Conservation (phyloP, 164 flowering plant genomes). For the Stephania japonica region DNA sequence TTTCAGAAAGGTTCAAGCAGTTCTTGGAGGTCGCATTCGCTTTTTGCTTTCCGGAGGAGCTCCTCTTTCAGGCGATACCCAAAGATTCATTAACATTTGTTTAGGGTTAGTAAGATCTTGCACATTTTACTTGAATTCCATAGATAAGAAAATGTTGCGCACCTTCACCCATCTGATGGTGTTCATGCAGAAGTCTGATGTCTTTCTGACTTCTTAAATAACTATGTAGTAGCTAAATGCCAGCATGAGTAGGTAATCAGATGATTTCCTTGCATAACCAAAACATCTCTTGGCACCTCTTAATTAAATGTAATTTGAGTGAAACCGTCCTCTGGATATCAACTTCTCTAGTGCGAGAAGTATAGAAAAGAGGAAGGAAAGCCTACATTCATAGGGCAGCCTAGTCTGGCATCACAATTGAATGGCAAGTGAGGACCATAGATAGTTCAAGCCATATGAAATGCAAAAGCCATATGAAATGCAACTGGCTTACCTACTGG, state of each 20-base stretch:
- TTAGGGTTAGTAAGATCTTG: conserved; percentile 60
- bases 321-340: too few relatives aligned
- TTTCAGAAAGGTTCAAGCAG: conserved; percentile 72
- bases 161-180: too few relatives aligned
- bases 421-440: neutral
- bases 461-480: neutral
- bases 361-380: too few relatives aligned
- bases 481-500: neutral
- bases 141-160: neutral
- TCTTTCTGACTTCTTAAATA: too few relatives aligned
- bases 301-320: too few relatives aligned
- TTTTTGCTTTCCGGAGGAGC: conserved; percentile 96
- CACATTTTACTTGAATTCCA: neutral
- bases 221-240: too few relatives aligned
- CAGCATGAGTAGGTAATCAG: too few relatives aligned
- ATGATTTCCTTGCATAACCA: too few relatives aligned
- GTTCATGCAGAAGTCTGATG: too few relatives aligned
- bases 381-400: too few relatives aligned
- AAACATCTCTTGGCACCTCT: too few relatives aligned
- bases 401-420: neutral
- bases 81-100: conserved; percentile 93
- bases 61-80: conserved; percentile 95
- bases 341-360: too few relatives aligned
- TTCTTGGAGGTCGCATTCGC: conserved; percentile 86
- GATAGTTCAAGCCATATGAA: neutral